These are phyloP conservation scores for Yamadazyma dushanensis DNA, from an alignment of 1,139 yeast species.

Conservation along the genomic window DNA sequence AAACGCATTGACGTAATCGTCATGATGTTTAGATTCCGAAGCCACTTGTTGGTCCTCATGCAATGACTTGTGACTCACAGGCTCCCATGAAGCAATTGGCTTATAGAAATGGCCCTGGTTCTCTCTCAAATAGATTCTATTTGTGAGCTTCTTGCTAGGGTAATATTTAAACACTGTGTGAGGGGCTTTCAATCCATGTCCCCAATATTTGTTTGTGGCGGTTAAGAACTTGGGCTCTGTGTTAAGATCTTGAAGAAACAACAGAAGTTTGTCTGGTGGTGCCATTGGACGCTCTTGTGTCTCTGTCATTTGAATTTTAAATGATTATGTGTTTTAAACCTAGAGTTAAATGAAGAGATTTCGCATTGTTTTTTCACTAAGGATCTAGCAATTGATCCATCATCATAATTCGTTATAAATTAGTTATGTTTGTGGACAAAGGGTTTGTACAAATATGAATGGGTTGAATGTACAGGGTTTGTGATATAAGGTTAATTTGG, in stretches of 20 bases:
- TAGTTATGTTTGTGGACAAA: no score
- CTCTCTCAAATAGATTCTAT: conserved; percentile 19
- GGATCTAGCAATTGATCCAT: no score
- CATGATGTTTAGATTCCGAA: neutral
- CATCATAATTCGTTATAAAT: no score
- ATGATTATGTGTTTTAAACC: no score
- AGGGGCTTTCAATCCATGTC: conserved; percentile 31
- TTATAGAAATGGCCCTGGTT: conserved; percentile 24
- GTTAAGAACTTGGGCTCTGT: conserved; percentile 2
- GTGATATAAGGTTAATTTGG: no score
- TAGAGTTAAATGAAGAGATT: no score
- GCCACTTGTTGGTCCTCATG: neutral
- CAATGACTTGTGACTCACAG: conserved; percentile 19
- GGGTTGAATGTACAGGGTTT: no score
- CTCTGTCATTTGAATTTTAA: no score
- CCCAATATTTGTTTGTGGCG: conserved; percentile 23
- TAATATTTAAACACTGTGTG: conserved; percentile 28
- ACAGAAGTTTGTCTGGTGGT: neutral
- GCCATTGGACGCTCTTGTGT: neutral
- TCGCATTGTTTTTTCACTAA: no score
- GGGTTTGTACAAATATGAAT: no score
- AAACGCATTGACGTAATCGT: neutral
- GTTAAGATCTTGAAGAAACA: neutral
- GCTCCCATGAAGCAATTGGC: conserved; percentile 28
- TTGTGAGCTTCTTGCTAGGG: conserved; percentile 15